phyloP scores from a whole-genome alignment of 2,329 filamentous ascomycete genomes.

The Fusarium metavorans region DNA sequence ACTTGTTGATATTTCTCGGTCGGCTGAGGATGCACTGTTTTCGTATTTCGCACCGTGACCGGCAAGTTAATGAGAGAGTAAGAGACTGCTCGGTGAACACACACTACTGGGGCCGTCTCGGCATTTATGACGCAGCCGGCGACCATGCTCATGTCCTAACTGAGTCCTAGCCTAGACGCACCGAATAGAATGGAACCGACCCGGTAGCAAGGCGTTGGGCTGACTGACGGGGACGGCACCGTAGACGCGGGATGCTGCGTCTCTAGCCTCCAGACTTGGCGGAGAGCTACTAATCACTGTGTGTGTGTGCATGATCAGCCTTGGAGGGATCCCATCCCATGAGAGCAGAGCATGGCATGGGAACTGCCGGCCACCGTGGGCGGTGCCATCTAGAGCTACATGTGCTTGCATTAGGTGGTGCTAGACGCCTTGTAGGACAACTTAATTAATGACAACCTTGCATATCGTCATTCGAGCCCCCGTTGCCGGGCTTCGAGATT shows the following conservation, averaged over 20 bases:
- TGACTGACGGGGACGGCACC: conserved; percentile 21
- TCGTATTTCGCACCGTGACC: not conserved
- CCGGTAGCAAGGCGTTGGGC: conserved; percentile 3
- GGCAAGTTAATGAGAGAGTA: not conserved
- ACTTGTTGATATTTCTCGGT: conserved; percentile 9
- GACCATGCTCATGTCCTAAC: not conserved
- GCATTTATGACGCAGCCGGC: conserved; percentile 4
- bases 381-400: conserved; percentile 1
- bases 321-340: conserved; percentile 31
- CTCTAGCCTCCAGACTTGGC: conserved; percentile 10
- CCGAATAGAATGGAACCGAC: not conserved
- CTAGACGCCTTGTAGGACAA: conserved; percentile 5
- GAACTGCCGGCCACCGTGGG: conserved; percentile 26
- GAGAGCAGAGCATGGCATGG: conserved; percentile 1
- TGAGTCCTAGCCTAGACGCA: not conserved
- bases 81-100: not conserved
- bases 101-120: not conserved
- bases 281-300: conserved; percentile 12
- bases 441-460: not conserved
- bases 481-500: not conserved
- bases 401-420: not conserved
- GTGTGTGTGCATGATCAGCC: conserved; percentile 33
- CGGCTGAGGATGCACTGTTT: conserved; percentile 15
- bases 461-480: conserved; percentile 6
- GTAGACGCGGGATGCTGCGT: conserved; percentile 29